phyloP scores from a whole-genome alignment of 2,329 filamentous ascomycete species.

The Diaporthe amygdali region DNA sequence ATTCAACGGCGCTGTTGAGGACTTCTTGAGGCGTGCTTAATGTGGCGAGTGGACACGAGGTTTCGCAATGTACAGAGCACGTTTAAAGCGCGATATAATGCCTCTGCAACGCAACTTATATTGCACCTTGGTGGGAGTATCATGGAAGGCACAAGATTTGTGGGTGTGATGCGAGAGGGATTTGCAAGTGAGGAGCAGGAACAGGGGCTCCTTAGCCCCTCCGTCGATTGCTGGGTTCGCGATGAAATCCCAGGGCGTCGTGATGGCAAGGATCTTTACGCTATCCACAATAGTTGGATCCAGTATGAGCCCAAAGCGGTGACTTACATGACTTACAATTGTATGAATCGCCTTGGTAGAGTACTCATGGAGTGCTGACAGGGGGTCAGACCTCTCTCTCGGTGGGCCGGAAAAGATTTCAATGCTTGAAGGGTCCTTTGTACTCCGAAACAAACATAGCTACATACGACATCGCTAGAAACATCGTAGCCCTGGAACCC shows the following conservation, averaged over 20 bases:
- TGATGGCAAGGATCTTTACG: too few relatives aligned
- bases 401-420: background rate
- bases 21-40: conserved; percentile 27
- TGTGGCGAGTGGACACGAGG: background rate
- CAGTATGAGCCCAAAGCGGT: background rate
- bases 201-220: too few relatives aligned
- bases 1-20: conserved; percentile 38
- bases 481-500: background rate
- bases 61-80: background rate
- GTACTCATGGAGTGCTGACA: background rate
- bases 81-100: too few relatives aligned
- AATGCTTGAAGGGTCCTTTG: background rate
- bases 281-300: too few relatives aligned
- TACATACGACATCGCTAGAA: background rate
- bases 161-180: too few relatives aligned
- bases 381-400: background rate
- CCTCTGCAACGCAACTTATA: background rate
- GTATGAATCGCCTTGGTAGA: background rate
- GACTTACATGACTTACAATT: too few relatives aligned
- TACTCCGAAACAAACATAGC: background rate
- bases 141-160: too few relatives aligned
- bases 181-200: background rate
- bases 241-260: background rate
- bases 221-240: too few relatives aligned
- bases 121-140: background rate